These are phyloP conservation scores for Chlorophyllum brunneum DNA, from an alignment of 768 basidiomycete genomes.

Conservation along the genomic window DNA sequence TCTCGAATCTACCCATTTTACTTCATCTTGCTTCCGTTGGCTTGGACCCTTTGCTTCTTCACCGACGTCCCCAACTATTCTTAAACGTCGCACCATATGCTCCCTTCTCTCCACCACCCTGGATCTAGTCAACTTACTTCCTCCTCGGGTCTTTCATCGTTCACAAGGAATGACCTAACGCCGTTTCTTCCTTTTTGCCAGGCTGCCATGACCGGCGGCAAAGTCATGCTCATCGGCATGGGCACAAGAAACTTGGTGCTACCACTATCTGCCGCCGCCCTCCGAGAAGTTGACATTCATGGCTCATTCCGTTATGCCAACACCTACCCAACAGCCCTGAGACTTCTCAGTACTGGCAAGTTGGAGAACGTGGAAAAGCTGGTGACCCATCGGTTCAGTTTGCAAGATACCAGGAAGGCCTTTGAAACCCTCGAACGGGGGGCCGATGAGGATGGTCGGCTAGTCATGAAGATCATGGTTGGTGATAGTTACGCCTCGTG, in stretches of 20 bases:
- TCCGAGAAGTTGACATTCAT: slow-evolving; percentile 88
- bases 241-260: slow-evolving; percentile 78
- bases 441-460: slow-evolving; percentile 69
- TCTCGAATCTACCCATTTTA: slow-evolving; percentile 15
- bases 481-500: slow-evolving; percentile 21
- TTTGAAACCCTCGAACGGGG: slow-evolving; percentile 82
- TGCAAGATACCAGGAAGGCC: slow-evolving; percentile 65
- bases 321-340: slow-evolving; percentile 85
- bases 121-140: slow-evolving; percentile 15
- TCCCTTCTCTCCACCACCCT: too few relatives aligned
- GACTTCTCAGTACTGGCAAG: slow-evolving; percentile 65
- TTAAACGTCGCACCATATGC: neutral
- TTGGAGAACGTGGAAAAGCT: slow-evolving; percentile 66
- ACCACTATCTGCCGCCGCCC: slow-evolving; percentile 79
- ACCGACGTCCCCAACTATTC: slow-evolving; percentile 8
- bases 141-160: neutral
- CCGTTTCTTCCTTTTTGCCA: slow-evolving; percentile 26
- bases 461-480: slow-evolving; percentile 92
- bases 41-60: neutral
- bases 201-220: slow-evolving; percentile 82
- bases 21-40: neutral
- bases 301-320: slow-evolving; percentile 91
- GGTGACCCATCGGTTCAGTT: slow-evolving; percentile 71
- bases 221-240: slow-evolving; percentile 95
- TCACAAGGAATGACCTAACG: slow-evolving; percentile 2